These are phyloP conservation scores for Achaetomium macrosporum DNA, from an alignment of 2,329 filamentous ascomycete genomes.

Conservation along the genomic window DNA sequence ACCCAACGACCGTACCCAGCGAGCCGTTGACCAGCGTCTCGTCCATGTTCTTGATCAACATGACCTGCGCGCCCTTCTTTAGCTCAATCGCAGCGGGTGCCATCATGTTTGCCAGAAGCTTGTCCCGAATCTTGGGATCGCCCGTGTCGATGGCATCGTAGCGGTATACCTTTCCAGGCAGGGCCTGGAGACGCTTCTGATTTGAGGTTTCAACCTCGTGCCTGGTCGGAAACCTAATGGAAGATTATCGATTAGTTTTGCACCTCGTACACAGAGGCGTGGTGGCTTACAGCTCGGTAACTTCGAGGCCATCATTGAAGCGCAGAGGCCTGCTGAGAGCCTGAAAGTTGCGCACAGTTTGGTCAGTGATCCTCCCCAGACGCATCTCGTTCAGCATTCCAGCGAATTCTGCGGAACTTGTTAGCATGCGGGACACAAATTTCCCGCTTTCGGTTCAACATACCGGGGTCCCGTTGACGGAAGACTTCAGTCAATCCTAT, in stretches of 20 bases:
- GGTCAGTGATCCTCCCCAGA: slow-evolving; percentile 70
- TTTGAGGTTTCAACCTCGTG: slow-evolving; percentile 88
- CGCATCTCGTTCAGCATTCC: slow-evolving; percentile 98
- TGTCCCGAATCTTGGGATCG: slow-evolving; percentile 66
- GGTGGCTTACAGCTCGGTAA: slow-evolving; percentile 68
- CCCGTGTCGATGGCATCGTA: slow-evolving; percentile 75
- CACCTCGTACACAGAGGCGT: not conserved
- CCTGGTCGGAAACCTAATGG: slow-evolving; percentile 71
- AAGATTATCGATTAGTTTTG: slow-evolving; percentile 24
- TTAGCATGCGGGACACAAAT: slow-evolving; percentile 24
- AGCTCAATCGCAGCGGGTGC: slow-evolving; percentile 73
- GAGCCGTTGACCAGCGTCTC: slow-evolving; percentile 91
- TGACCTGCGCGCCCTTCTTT: slow-evolving; percentile 91
- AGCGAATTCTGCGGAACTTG: slow-evolving; percentile 60
- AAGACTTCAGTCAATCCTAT: slow-evolving; percentile 95
- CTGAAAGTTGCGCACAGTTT: slow-evolving; percentile 72
- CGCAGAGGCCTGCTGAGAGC: slow-evolving; percentile 63
- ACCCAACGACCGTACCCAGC: slow-evolving; percentile 75
- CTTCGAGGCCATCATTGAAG: slow-evolving; percentile 68
- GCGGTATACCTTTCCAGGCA: slow-evolving; percentile 61
- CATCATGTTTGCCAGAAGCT: slow-evolving; percentile 84
- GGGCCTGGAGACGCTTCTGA: slow-evolving; percentile 60
- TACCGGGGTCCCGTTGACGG: slow-evolving; percentile 78
- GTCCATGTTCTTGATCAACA: slow-evolving; percentile 99
- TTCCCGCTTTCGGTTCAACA: slow-evolving; percentile 20